A percentile compares a stretch with the other conserved stretches of the same genome.
These are phyloP conservation scores for Botrytis paeoniae DNA, from an alignment of 2,329 filamentous ascomycete genomes.

Conservation along the genomic window DNA sequence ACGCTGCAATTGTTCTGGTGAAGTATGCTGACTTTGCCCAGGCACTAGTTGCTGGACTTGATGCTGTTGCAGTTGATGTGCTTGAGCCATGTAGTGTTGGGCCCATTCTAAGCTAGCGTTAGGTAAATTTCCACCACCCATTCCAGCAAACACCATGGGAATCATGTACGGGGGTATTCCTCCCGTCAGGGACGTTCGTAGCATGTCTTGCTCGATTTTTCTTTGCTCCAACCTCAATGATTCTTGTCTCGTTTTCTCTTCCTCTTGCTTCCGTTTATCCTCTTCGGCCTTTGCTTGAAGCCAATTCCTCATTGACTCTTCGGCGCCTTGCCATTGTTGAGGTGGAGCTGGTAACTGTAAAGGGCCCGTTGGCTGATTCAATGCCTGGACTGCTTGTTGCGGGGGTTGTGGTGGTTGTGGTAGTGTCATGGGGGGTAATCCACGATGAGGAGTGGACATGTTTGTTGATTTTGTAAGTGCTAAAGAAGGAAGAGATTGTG, in stretches of 20 bases:
- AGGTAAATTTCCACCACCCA: conserved; percentile 61
- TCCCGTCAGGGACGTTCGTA: conserved; percentile 64
- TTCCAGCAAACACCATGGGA: conserved; percentile 70
- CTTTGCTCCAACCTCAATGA: conserved; percentile 67
- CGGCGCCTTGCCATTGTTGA: conserved; percentile 62
- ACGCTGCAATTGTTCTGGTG: conserved; percentile 54
- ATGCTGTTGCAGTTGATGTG: conserved; percentile 47
- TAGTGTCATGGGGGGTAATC: conserved; percentile 66
- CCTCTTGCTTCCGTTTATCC: conserved; percentile 69
- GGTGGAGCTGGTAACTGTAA: conserved; percentile 59
- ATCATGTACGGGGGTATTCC: conserved; percentile 73
- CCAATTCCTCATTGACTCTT: conserved; percentile 72
- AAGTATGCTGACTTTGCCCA: conserved; percentile 45
- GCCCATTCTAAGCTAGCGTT: conserved; percentile 64
- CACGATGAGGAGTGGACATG: conserved; percentile 69
- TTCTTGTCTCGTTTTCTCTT: conserved; percentile 65
- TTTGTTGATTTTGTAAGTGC: conserved; percentile 43
- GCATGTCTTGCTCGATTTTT: conserved; percentile 69
- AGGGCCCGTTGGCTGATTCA: conserved; percentile 43
- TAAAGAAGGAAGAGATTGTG: conserved; percentile 37
- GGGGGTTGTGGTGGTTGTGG: conserved; percentile 40
- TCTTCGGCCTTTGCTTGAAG: conserved; percentile 69
- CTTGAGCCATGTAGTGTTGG: conserved; percentile 61
- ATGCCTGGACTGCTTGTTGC: conserved; percentile 26
- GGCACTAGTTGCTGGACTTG: conserved; percentile 43